Base-by-base conservation (phyloP, 352 stramenopile genomes). In the Globisporangium sylvaticum region DNA sequence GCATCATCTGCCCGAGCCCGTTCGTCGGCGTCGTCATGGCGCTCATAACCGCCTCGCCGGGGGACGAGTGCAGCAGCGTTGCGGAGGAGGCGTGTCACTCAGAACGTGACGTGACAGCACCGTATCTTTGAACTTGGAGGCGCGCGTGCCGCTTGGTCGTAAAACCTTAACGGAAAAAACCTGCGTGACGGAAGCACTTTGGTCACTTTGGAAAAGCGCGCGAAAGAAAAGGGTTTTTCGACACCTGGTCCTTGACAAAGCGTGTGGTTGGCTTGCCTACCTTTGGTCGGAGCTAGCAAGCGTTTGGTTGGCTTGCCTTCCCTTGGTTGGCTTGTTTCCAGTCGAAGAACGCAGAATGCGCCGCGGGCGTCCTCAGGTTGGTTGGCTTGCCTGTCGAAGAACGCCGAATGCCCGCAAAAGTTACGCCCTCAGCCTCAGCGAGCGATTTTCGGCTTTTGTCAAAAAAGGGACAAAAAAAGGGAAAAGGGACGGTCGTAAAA, bases 1-100 rank as follows among this genome's bases (percentile, higher is more conserved):
- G 65, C 32, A 71, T 62, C 65, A 71, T 71, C 27, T 66, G 56
- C 12, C 48, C 59, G 31, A 71, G 39, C 14, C 44, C 65, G 59
- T 67, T 71, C 60, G 59, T 63, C 7, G 65, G 58, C 22, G 65
- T 67, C 31, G 58, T 57, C 59, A 67, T 57, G 20, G 64, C 22
- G 64, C 64, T 68, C 64, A 68, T 68, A 31, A 22, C 18, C 42
- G 42, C 42, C 42, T 58, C 32, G n/a, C 14, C 18, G n/a, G 53
- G 27, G 15, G 22, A 37, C 52, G 52, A 58, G 12, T 34, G 10
- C 14, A 57, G 52, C 52, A 57, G 52, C 52, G 52, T 57, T 29
- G 50, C 24, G 15, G 50, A 57, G 24, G 50, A 56, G 52, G 14
- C 52, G 52, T 31, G 52, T 22, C 24, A 31, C 8, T 58, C 42